These are phyloP conservation scores for Mycena filopes DNA, from an alignment of 768 basidiomycete genomes.

Conservation along the genomic window DNA sequence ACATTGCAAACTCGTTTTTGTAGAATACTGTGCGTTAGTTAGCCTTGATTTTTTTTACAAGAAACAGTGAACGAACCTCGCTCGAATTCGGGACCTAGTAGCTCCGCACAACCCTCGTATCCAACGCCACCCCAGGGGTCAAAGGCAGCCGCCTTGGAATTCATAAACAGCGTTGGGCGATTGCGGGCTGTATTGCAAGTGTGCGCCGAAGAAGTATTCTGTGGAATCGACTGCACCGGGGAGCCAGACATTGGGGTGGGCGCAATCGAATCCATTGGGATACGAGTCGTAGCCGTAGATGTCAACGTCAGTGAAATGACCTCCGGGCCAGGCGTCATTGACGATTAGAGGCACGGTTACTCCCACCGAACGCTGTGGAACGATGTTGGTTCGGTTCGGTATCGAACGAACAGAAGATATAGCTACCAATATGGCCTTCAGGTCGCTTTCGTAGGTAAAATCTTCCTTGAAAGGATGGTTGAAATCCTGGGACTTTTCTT, in stretches of 20 bases:
- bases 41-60: neutral
- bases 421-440: constrained; percentile 48
- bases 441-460: constrained; percentile 48
- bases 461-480: constrained; percentile 53
- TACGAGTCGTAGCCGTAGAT: constrained; percentile 64
- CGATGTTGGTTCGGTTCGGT: neutral
- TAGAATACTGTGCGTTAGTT: constrained; percentile 51
- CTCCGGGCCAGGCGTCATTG: constrained; percentile 59
- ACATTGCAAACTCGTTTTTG: constrained; percentile 58
- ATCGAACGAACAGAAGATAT: neutral
- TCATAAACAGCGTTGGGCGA: constrained; percentile 55
- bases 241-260: constrained; percentile 56
- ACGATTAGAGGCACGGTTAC: constrained; percentile 59
- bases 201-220: constrained; percentile 54
- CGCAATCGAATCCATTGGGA: constrained; percentile 66
- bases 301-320: constrained; percentile 57
- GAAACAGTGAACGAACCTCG: constrained; percentile 46
- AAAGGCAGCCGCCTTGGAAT: constrained; percentile 62
- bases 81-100: constrained; percentile 56
- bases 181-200: constrained; percentile 48
- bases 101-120: constrained; percentile 45
- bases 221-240: constrained; percentile 50
- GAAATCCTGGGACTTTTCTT: no score
- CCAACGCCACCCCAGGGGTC: constrained; percentile 58
- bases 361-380: constrained; percentile 51